Base-by-base conservation (phyloP, 495 filamentous ascomycete genomes). In the Penicillium turbatum region DNA sequence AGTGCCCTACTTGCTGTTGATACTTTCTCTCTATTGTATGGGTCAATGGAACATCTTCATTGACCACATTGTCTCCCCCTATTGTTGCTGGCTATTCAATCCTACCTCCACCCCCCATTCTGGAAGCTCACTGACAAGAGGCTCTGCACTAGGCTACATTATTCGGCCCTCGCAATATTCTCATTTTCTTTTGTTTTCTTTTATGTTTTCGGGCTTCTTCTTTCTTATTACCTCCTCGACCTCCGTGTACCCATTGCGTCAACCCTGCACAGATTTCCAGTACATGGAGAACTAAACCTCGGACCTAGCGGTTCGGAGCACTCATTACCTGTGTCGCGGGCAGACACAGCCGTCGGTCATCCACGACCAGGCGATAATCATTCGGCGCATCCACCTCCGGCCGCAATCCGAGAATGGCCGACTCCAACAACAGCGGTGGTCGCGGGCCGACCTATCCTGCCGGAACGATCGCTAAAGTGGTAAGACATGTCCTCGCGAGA, bases 381-480 rank as follows among this genome's bases (percentile, higher is more conserved):
- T 48, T 46, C 32, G 39, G 49, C 49, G 49, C 39, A 43, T 42
- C 29, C 34, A 43, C 44, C 35, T 50, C 47, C 31, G 51, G 43
- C 59, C 61, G 50, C 37, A 55, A 50, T 62, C 56, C 59, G 39
- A 63, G 52, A 40, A 75, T 75, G 72, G 68, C 66, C 47, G 72
- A 72, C 53, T 63, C 72, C 51, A 73, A 67, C 36, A 73, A 68
- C 39, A 60, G 65, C 45, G 57, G 63, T 49, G 59, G 57, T 54
- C 43, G 59, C 41, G 53, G 57, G 54, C 65, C 64, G 51, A 61
- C 63, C 44, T 71, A 68, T 47, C 70, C 71, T 60, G 62, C 71
- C 11, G 70, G 72, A 36, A 75, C 74, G 36, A 67, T 77, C 51
- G 70, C 72, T 15, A 75, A 77, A 61, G 50, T 77, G 70, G 74